Conservation (phyloP, 768 basidiomycete species). For the Vishniacozyma victoriae region DNA sequence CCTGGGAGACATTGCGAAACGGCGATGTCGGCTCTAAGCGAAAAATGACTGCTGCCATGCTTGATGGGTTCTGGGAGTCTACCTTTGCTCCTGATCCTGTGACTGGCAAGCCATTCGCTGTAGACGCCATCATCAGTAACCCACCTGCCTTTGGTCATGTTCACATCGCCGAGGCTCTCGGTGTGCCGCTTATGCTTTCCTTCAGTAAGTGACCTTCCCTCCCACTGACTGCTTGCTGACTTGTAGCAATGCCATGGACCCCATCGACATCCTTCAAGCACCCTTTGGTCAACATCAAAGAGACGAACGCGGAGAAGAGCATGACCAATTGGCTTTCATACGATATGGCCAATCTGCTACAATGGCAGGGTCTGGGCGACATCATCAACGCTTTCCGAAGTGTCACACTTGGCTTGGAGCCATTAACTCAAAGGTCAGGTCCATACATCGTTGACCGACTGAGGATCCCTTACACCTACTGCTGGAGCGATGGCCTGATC, state of each 20-base stretch:
- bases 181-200: conserved; percentile 56
- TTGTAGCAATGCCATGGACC: conserved; percentile 63
- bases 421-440: conserved; percentile 54
- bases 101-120: conserved; percentile 53
- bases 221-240: conserved; percentile 1
- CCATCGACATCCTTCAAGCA: conserved; percentile 58
- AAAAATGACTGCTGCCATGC: conserved; percentile 59
- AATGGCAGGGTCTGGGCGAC: conserved; percentile 54
- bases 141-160: conserved; percentile 64
- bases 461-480: conserved; percentile 62
- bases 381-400: conserved; percentile 58
- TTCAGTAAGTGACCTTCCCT: conserved; percentile 51
- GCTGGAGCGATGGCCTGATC: conserved; percentile 59
- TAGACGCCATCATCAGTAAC: conserved; percentile 64
- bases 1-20: conserved; percentile 56
- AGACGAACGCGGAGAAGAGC: conserved; percentile 54
- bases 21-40: conserved; percentile 60
- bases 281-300: conserved; percentile 59
- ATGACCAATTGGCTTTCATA: conserved; percentile 60
- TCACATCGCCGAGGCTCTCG: conserved; percentile 62
- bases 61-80: conserved; percentile 58
- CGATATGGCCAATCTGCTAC: conserved; percentile 56
- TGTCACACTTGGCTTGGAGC: conserved; percentile 52
- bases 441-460: conserved; percentile 55
- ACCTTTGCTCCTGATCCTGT: conserved; percentile 53